phyloP scores from a whole-genome alignment of 1,284 basidiomycete species.

The Heterobasidion irregulare region DNA sequence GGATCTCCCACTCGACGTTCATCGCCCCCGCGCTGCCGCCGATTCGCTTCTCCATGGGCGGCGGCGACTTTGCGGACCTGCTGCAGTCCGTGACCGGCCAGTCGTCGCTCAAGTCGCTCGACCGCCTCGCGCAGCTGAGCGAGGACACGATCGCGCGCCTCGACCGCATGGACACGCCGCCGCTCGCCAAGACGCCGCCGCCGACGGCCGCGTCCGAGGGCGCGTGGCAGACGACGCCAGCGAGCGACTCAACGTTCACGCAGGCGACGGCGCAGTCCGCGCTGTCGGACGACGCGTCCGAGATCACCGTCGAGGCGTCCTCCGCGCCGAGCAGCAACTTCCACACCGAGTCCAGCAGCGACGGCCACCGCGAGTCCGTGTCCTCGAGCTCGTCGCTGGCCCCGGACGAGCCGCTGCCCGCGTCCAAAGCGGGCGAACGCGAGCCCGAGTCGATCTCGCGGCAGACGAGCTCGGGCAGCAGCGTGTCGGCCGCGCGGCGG shows the following conservation, averaged over 20 bases:
- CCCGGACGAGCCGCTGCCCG: not conserved
- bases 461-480: not conserved
- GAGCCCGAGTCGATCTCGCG: not conserved
- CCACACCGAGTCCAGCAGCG: not conserved
- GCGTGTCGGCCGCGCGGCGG: not conserved
- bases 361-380: conserved; percentile 6
- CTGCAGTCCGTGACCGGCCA: conserved; percentile 46
- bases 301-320: conserved; percentile 2
- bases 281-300: conserved; percentile 1
- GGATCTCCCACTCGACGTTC: conserved; percentile 62
- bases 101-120: conserved; percentile 30
- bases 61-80: conserved; percentile 70
- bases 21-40: conserved; percentile 76
- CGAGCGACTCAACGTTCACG: not conserved
- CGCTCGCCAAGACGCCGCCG: not conserved
- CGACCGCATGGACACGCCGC: not conserved
- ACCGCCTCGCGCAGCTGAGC: conserved; percentile 23
- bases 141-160: conserved; percentile 26
- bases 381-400: not conserved
- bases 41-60: conserved; percentile 76
- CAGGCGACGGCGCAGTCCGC: not conserved
- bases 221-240: not conserved
- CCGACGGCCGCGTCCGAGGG: not conserved
- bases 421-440: not conserved
- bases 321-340: conserved; percentile 8